Evolutionary conservation across 176 grass and related monocot genomes (phyloP), one percentile per base, ranked within the genome.

Genomic region (Bothriochloa decipiens): DNA sequence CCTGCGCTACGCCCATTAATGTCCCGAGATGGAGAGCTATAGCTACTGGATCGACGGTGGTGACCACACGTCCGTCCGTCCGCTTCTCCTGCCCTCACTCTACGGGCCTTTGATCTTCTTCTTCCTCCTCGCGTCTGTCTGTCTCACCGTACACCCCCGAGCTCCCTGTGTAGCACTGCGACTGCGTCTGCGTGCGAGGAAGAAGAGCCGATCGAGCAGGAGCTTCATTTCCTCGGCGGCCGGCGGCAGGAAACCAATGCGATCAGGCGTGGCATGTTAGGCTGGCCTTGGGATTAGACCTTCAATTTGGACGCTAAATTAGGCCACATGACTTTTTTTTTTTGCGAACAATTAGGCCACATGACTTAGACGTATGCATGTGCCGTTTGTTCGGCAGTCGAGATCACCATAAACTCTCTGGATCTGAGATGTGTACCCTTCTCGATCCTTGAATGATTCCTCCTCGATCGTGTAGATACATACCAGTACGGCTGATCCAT

Each of bases 1-100:
- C 80, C 85, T 86, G 74, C 42, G 88, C 75, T 60, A 84, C 41
- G 85, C 88, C 78, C 86, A 89, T 89, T 79, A 91, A 92, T 92
- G 75, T 86, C 55, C 18, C 67, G 77, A 81, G 77, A 86, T 55
- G 55, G 52, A 68, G 77, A 42, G 58, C 68, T 41, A 70, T 36
- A 42, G 42, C 68, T 70, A 70, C 67, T 40, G 10, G 0, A n/a
- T 42, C 18, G 8, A 40, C 20, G 40, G 42, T 70, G 29, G 81
- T 55, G 16, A 63, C 82, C 64, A 75, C 86, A 29, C 74, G 43
- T 64, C 49, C 49, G 43, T 64, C 49, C 49, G 26, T 80, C 61
- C 35, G 4, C 18, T 82, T 1, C 25, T 4, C 0, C 32, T 2
- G 14, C 33, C n/a, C 42, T 36, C 15, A 12, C 15, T 26, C 29